Conservation (phyloP, 2,329 filamentous ascomycete species). For the Colletotrichum sp. region DNA sequence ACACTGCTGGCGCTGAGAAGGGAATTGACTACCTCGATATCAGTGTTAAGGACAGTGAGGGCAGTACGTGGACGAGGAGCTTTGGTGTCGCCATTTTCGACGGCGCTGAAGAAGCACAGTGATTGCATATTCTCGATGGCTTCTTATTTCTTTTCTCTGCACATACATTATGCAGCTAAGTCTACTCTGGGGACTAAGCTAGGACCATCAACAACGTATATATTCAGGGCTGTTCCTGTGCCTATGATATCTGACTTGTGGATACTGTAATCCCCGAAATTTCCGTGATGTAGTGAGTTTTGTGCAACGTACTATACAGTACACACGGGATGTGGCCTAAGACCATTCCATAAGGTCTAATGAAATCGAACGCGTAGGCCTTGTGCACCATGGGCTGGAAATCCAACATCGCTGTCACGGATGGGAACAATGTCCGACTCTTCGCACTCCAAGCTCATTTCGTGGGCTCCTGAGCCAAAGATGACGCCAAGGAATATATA, state of each 20-base stretch:
- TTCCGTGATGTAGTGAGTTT: not conserved
- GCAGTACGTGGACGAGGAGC: slow-evolving; percentile 23
- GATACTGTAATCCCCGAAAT: accelerated
- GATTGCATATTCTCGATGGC: not conserved
- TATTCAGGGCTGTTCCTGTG: accelerated
- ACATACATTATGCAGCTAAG: not conserved
- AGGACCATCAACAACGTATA: not conserved
- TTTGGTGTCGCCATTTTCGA: slow-evolving; percentile 25
- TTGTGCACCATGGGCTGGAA: not conserved
- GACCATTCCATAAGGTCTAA: too few species aligned
- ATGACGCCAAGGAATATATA: too few species aligned
- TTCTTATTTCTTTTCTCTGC: accelerated
- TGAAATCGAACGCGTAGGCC: not conserved
- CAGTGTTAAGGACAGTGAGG: slow-evolving; percentile 23
- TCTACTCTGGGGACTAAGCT: accelerated
- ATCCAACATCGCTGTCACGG: too few species aligned
- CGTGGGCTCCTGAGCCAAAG: too few species aligned
- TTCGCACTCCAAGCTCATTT: too few species aligned
- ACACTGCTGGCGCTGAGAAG: slow-evolving; percentile 16
- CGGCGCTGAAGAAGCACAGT: not conserved
- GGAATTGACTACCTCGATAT: slow-evolving; percentile 23
- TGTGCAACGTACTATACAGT: not conserved
- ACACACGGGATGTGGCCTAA: not conserved
- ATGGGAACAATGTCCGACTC: not conserved
- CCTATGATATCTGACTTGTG: not conserved